phyloP scores from a whole-genome alignment of 768 basidiomycete genomes.

The Pleurotus tuber-regium region DNA sequence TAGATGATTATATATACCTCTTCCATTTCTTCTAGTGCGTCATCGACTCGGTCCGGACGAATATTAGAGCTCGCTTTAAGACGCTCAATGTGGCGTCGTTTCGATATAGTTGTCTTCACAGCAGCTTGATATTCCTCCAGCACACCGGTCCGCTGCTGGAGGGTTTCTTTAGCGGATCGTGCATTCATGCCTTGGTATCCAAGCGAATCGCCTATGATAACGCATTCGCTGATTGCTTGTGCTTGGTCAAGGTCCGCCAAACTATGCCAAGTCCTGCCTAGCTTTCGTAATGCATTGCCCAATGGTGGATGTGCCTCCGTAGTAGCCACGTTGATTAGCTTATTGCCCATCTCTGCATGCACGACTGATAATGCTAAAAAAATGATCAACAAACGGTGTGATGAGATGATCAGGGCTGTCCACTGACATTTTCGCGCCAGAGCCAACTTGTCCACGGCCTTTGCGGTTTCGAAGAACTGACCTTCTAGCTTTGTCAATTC shows the following conservation, averaged over 20 bases:
- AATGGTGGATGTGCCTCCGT: slow-evolving; percentile 87
- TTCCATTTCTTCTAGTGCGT: slow-evolving; percentile 89
- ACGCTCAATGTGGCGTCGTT: slow-evolving; percentile 88
- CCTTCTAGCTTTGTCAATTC: slow-evolving; percentile 90
- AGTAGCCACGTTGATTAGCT: slow-evolving; percentile 83
- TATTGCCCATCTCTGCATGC: slow-evolving; percentile 92
- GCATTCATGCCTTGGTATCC: slow-evolving; percentile 98
- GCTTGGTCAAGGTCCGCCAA: slow-evolving; percentile 87
- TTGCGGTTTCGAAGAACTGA: slow-evolving; percentile 90
- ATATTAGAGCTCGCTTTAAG: slow-evolving; percentile 86
- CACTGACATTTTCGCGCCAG: slow-evolving; percentile 70
- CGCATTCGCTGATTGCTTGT: slow-evolving; percentile 91
- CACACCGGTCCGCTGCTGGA: slow-evolving; percentile 85
- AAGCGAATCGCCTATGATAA: slow-evolving; percentile 92
- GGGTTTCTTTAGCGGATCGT: slow-evolving; percentile 92
- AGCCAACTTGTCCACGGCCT: slow-evolving; percentile 85
- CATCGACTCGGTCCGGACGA: slow-evolving; percentile 81
- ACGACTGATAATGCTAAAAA: slow-evolving; percentile 67
- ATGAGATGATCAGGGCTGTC: slow-evolving; percentile 4
- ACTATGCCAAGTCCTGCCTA: slow-evolving; percentile 86
- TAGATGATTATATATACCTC: slow-evolving; percentile 52
- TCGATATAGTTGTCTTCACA: slow-evolving; percentile 90
- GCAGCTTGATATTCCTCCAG: slow-evolving; percentile 94
- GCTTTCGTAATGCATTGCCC: slow-evolving; percentile 78
- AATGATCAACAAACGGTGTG: slow-evolving; percentile 4